phyloP scores from a whole-genome alignment of 2,329 filamentous ascomycete genomes.

The Fusarium secorum region DNA sequence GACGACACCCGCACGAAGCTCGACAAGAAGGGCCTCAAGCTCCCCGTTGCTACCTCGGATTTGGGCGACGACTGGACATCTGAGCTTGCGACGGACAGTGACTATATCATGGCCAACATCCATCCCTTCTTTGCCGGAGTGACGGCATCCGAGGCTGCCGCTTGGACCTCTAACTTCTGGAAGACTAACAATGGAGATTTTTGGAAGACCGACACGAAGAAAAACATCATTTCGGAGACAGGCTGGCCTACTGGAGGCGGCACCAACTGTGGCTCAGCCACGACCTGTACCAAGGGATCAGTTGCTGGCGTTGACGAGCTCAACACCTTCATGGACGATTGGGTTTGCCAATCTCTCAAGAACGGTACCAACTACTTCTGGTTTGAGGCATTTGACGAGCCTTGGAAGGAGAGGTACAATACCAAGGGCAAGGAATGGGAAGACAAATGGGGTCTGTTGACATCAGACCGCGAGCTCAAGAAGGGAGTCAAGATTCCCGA shows the following conservation, averaged over 20 bases:
- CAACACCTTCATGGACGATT: slow-evolving; percentile 86
- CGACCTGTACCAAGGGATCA: slow-evolving; percentile 69
- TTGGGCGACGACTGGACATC: slow-evolving; percentile 87
- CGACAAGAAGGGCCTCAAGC: slow-evolving; percentile 67
- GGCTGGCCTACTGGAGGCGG: slow-evolving; percentile 90
- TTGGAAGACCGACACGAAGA: slow-evolving; percentile 67
- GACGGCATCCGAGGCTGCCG: slow-evolving; percentile 69
- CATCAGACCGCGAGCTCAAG: slow-evolving; percentile 85
- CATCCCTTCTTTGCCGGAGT: slow-evolving; percentile 95
- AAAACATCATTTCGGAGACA: slow-evolving; percentile 87
- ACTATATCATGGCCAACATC: slow-evolving; percentile 95
- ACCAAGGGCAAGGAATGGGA: slow-evolving; percentile 78
- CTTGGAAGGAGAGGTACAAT: slow-evolving; percentile 87
- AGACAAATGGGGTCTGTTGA: slow-evolving; percentile 94
- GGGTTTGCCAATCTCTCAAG: slow-evolving; percentile 79
- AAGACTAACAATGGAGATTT: slow-evolving; percentile 70
- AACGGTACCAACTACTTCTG: slow-evolving; percentile 96
- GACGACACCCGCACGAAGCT: slow-evolving; percentile 75
- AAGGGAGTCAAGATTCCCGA: slow-evolving; percentile 84
- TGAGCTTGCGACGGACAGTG: slow-evolving; percentile 72
- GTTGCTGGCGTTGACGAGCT: slow-evolving; percentile 82
- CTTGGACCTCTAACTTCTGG: slow-evolving; percentile 89
- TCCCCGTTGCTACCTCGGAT: slow-evolving; percentile 88
- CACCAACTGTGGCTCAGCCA: slow-evolving; percentile 70
- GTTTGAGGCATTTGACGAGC: slow-evolving; percentile 97